These are phyloP conservation scores for Leccinum ochraceum DNA, from an alignment of 768 basidiomycete species.

Conservation along the genomic window DNA sequence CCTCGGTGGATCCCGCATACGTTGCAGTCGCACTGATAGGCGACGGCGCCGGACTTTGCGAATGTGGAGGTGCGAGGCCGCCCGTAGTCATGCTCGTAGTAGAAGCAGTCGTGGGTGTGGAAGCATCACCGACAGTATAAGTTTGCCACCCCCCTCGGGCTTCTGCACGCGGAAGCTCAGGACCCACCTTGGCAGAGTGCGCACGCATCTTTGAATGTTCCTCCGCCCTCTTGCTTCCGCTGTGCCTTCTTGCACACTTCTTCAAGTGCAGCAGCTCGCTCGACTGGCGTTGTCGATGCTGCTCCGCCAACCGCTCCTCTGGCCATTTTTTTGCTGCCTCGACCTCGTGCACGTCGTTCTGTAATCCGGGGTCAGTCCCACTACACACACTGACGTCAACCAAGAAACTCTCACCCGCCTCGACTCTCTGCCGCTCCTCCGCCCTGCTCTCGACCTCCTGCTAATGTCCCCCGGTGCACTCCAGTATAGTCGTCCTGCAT, in stretches of 20 bases:
- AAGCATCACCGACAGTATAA: slow-evolving; percentile 14
- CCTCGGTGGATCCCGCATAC: background rate
- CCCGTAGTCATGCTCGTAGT: background rate
- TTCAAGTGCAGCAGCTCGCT: slow-evolving; percentile 53
- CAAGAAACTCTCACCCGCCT: too few species aligned
- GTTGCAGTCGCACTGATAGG: background rate
- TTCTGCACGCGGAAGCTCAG: slow-evolving; percentile 21
- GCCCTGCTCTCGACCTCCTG: too few species aligned
- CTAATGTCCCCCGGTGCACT: too few species aligned
- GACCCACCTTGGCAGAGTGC: slow-evolving; percentile 24
- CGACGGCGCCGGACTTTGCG: slow-evolving; percentile 55
- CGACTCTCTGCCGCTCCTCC: too few species aligned
- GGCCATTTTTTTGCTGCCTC: too few species aligned
- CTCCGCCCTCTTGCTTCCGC: slow-evolving; percentile 69
- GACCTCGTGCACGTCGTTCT: too few species aligned
- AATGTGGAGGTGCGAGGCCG: slow-evolving; percentile 41
- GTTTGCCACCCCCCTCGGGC: slow-evolving; percentile 12
- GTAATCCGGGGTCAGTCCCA: too few species aligned
- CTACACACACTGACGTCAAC: too few species aligned
- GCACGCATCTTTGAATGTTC: slow-evolving; percentile 43
- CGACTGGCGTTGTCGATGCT: slow-evolving; percentile 47
- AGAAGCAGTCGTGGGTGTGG: slow-evolving; percentile 4
- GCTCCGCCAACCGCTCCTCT: background rate
- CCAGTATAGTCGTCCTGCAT: too few species aligned
- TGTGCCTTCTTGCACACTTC: slow-evolving; percentile 58